Evolutionary conservation across 2,329 filamentous ascomycete species (phyloP), one percentile per base, ranked within the genome.

Genomic region (Phyllosticta citrichinensis): DNA sequence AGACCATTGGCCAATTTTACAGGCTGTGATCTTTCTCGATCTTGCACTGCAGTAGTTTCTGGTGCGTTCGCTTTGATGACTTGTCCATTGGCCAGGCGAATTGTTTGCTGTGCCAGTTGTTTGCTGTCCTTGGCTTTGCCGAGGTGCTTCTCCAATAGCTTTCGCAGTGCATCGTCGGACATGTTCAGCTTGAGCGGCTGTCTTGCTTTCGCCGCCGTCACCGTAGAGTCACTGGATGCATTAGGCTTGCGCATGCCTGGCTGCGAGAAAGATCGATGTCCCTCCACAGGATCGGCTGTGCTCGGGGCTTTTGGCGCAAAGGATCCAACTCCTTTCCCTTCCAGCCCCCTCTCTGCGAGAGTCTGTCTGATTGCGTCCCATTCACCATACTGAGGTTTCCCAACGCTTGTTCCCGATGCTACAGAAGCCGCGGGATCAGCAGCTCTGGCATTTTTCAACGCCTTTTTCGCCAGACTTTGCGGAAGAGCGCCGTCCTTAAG

Each of bases 221-320:
- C 54, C 6, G 52, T 22, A 6, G 51, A 24, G 2, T 52, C 52
- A 9, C 55, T 33, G 10, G 55, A 55, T 17, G 54, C 40, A 12
- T 55, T 22, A 11, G 14, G 50, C 19, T 52, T 57, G n/a, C 56
- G 47, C 1, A 55, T 57, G 3, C 51, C 58, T 25, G 60, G 60
- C 33, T 57, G 55, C 2, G 60, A 62, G 55, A 62, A 62, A 6
- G 60, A 62, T 12, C 60, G 60, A 33, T 62, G 60, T 1, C 60
- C 60, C 2, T 51, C 47, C 12, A 62, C 60, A 11, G 52, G 50
- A 30, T 62, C 55, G 3, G 35, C 60, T 1, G 60, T 62, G 8
- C 55, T 51, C 1, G 60, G 55, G 20, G 60, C 60, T 17, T 62
- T 62, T 20, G 60, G 60, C n/a, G 60, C 60, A 57, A 62, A 62